Percentiles rank a stretch among this genome's conserved stretches.
Evolutionary conservation across 129 eudicot species (phyloP).

Genomic region (Flaveria linearis): DNA sequence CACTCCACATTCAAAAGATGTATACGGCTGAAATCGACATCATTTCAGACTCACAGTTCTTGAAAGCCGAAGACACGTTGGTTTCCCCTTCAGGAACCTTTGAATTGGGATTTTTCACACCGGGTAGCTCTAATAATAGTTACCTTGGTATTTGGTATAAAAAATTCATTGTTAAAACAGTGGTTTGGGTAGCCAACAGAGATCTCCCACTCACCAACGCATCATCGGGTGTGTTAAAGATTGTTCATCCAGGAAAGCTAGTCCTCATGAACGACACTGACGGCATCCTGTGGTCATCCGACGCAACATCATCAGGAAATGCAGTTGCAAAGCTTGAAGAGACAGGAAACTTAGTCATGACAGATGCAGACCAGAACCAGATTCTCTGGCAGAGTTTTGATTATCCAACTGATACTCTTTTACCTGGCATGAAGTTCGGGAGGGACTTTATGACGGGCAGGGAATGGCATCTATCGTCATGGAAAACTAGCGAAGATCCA

Average conservation of each 20-base stretch:
- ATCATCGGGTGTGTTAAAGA: constrained; percentile 26
- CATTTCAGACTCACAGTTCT: constrained; percentile 23
- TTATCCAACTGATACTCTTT: constrained; percentile 30
- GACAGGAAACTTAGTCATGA: constrained; percentile 28
- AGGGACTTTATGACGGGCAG: constrained; percentile 9
- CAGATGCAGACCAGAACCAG: background rate
- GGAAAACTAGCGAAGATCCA: constrained; percentile 30
- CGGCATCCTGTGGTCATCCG: constrained; percentile 36
- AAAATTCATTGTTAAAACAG: constrained; percentile 24
- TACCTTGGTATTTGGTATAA: constrained; percentile 52
- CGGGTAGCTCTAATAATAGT: constrained; percentile 17
- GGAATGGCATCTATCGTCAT: constrained; percentile 24
- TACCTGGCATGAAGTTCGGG: constrained; percentile 32
- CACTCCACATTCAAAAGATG: constrained; percentile 16
- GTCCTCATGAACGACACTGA: constrained; percentile 18
- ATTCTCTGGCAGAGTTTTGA: constrained; percentile 35
- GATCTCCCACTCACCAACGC: constrained; percentile 22
- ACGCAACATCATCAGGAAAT: constrained; percentile 10
- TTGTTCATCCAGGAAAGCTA: constrained; percentile 33
- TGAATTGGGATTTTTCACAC: constrained; percentile 56
- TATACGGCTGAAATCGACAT: constrained; percentile 25
- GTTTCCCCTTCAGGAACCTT: constrained; percentile 48
- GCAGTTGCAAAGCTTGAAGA: constrained; percentile 27
- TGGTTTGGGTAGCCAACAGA: constrained; percentile 57
- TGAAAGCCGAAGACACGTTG: constrained; percentile 48